A percentile compares a stretch with the other conserved stretches of the same genome.
These are phyloP conservation scores for Chaetomium strumarium DNA, from an alignment of 2,329 filamentous ascomycete species.

Conservation along the genomic window DNA sequence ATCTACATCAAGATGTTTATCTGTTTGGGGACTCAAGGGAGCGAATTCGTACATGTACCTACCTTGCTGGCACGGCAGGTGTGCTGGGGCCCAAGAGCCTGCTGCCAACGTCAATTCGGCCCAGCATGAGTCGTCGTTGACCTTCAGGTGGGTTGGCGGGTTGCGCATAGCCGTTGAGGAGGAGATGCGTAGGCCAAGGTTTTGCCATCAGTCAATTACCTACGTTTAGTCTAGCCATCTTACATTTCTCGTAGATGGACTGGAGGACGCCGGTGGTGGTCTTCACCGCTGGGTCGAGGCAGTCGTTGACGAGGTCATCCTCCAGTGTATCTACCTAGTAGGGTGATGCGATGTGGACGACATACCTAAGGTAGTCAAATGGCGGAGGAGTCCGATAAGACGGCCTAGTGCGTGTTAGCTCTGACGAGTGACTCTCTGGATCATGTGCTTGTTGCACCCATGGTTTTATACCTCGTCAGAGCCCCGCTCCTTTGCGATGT, in stretches of 20 bases:
- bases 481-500: constrained; percentile 63
- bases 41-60: no score
- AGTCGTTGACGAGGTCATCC: constrained; percentile 40
- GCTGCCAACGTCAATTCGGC: constrained; percentile 33
- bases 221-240: no score
- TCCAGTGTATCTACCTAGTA: constrained; percentile 65
- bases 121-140: constrained; percentile 39
- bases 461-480: constrained; percentile 51
- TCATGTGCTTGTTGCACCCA: neutral
- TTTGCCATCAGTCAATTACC: no score
- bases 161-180: constrained; percentile 42
- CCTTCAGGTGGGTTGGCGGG: constrained; percentile 30
- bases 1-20: no score
- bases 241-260: no score
- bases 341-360: constrained; percentile 69
- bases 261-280: constrained; percentile 46
- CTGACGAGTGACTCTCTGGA: neutral
- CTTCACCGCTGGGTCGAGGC: constrained; percentile 51
- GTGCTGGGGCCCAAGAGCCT: constrained; percentile 29
- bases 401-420: constrained; percentile 24
- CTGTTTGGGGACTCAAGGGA: no score
- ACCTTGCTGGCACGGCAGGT: constrained; percentile 43
- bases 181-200: constrained; percentile 39
- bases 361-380: constrained; percentile 67
- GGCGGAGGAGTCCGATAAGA: constrained; percentile 41